These are phyloP conservation scores for Pseudogymnoascus sp. DNA, from an alignment of 2,329 filamentous ascomycete genomes.

Conservation along the genomic window DNA sequence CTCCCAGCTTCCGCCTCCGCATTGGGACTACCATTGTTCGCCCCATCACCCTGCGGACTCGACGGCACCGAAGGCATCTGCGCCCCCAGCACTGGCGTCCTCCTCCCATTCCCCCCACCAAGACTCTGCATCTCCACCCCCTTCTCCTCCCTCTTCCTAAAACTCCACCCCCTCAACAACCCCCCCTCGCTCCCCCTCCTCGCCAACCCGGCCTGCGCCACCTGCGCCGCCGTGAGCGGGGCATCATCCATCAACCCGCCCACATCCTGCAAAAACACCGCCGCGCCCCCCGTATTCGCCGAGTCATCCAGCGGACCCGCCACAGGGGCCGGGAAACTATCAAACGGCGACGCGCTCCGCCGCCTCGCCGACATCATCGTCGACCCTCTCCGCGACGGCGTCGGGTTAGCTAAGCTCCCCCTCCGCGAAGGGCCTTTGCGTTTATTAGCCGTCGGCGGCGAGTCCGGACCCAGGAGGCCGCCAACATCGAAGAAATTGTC, in stretches of 20 bases:
- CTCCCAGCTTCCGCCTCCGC: neutral
- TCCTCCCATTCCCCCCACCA: neutral
- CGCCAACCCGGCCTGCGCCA: neutral
- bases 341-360: neutral
- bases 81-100: neutral
- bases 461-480: conserved; percentile 55
- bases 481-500: conserved; percentile 82
- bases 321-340: neutral
- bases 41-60: neutral
- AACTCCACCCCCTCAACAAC: neutral
- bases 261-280: conserved; percentile 33
- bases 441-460: conserved; percentile 23
- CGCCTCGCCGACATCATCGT: neutral
- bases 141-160: neutral
- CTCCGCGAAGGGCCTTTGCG: conserved; percentile 50
- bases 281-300: conserved; percentile 20
- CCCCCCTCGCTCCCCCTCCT: neutral
- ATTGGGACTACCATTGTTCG: neutral
- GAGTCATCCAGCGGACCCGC: conserved; percentile 13
- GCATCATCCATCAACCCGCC: conserved; percentile 30
- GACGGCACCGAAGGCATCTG: neutral
- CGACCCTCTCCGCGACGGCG: neutral
- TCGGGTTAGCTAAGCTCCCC: conserved; percentile 45
- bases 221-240: neutral
- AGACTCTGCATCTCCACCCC: conserved; percentile 5